Evolutionary conservation across 441 rosid genomes (phyloP).

Genomic region (Sinapis alba): DNA sequence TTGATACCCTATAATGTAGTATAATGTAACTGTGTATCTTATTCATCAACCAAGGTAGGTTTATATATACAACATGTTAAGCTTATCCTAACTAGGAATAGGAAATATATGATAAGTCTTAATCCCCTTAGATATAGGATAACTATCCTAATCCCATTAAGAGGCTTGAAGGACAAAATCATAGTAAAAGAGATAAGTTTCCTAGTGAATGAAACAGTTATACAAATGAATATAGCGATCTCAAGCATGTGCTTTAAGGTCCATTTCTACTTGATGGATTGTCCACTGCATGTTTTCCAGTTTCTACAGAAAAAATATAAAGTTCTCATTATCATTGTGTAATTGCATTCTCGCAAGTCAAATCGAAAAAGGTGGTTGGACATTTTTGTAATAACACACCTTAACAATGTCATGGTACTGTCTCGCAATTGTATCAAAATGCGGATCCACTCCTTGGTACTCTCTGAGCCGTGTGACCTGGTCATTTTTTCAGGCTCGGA

Average conservation of each 20-base stretch:
- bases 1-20: too few relatives aligned
- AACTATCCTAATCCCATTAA: too few relatives aligned
- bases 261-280: constrained; percentile 85
- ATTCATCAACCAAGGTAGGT: too few relatives aligned
- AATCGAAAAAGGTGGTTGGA: background rate
- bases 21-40: too few relatives aligned
- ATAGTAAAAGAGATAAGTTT: background rate
- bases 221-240: background rate
- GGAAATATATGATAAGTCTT: too few relatives aligned
- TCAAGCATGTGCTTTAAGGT: constrained; percentile 52
- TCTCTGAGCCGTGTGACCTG: constrained; percentile 93
- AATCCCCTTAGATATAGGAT: too few relatives aligned
- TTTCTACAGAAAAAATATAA: constrained; percentile 53
- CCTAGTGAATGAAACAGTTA: background rate
- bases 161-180: background rate
- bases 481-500: background rate
- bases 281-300: constrained; percentile 95
- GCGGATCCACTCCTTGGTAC: constrained; percentile 97
- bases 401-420: constrained; percentile 92
- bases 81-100: too few relatives aligned
- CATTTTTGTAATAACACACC: constrained; percentile 46
- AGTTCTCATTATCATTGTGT: constrained; percentile 8
- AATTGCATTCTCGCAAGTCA: background rate
- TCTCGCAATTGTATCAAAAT: constrained; percentile 85
- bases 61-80: too few relatives aligned